phyloP scores from a whole-genome alignment of 225 moss, liverwort and hornwort genomes.

The Sphagnum tenellum region DNA sequence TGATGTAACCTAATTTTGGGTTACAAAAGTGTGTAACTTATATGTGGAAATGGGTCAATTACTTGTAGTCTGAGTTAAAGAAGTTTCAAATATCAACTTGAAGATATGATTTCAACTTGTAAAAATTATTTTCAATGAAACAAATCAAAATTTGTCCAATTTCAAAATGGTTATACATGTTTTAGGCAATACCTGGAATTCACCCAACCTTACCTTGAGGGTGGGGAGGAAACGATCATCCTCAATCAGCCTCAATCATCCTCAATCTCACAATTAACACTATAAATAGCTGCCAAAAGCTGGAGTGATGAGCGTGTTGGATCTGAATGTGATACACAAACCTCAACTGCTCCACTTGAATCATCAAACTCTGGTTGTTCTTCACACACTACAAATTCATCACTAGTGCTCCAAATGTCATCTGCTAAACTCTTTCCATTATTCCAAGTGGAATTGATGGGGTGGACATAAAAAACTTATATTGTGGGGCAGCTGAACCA shows the following conservation, averaged over 20 bases:
- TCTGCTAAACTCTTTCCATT: not conserved
- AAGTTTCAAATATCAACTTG: no score
- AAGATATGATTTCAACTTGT: no score
- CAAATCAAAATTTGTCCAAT: no score
- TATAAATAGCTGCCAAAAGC: conserved; percentile 71
- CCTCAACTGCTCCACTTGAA: not conserved
- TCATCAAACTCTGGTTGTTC: not conserved
- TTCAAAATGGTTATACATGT: not conserved
- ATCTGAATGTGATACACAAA: conserved; percentile 4
- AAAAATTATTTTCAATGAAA: no score
- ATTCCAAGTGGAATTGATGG: conserved; percentile 13
- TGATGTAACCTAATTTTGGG: no score
- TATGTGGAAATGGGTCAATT: no score
- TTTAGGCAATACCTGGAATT: conserved; percentile 86
- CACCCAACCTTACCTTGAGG: conserved; percentile 42
- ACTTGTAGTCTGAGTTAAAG: no score
- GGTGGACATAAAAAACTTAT: not conserved
- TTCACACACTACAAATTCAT: not conserved
- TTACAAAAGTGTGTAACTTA: no score
- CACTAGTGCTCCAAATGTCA: not conserved
- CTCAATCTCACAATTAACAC: conserved; percentile 56
- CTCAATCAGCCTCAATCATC: conserved; percentile 42
- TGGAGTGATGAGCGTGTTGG: conserved; percentile 54
- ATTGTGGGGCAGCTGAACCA: no score
- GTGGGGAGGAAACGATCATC: conserved; percentile 48